Evolutionary conservation across 345 rosid genomes (phyloP), one percentile per base, ranked within the genome.

Genomic region (Salix purpurea): DNA sequence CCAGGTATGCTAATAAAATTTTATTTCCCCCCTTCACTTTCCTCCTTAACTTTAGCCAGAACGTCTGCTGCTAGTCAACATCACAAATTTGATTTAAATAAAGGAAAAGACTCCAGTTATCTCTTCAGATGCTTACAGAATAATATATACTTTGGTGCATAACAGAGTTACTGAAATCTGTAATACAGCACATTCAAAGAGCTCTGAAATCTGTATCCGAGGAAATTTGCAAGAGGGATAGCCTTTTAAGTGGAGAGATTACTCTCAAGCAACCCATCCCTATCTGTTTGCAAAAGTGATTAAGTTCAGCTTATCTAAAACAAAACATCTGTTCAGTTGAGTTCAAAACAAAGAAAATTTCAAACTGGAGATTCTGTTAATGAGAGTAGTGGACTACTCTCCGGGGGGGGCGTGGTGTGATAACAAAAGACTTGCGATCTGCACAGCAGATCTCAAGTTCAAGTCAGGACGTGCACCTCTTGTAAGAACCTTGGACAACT

Each of bases 11-110:
- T 68, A 77, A 70, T 58, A 66, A 61, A 39, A 58, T 7, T 30
- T 69, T 12, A 74, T 12, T 16, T 40, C 19, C 9, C 10, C 4
- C 24, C 52, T 16, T 54, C 54, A 34, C 44, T 24, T 56, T 16
- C 7, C 40, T 10, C 44, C 36, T 39, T 14, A 14, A 66, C 74
- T 11, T 4, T 18, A 46, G 12, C 40, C 4, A 65, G 21, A 65
- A 73, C 19, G 40, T 70, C 58, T 79, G 71, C 78, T 64, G 62
- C 71, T 46, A 26, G 58, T 69, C 50, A 79, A 79, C 42, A 74
- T 62, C 60, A 40, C n/a, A 65, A 65, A 40, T 40, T 40, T 18
- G 19, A 9, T 15, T 19, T 24, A 56, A n/a, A 34, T 8, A 46
- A 32, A n/a, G 62, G 58, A 75, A 36, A 66, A 67, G 52, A 74